Conservation (phyloP, 139 green algal genomes). For the Diplosphaera chodatii region DNA sequence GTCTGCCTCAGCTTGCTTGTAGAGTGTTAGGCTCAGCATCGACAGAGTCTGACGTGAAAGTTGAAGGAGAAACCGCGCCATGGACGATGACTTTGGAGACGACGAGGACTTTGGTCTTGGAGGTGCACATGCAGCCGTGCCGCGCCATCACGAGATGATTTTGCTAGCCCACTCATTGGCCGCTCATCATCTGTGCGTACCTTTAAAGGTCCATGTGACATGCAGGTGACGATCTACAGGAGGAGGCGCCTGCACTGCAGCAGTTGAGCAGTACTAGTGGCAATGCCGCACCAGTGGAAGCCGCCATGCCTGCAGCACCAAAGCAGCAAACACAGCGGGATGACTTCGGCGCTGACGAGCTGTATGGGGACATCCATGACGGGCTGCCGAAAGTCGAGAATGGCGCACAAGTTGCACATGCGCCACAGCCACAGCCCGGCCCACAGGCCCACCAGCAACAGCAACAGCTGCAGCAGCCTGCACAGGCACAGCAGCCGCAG, state of each 20-base stretch:
- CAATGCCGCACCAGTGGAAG: too few relatives aligned
- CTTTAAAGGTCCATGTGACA: background rate
- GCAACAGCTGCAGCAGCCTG: background rate
- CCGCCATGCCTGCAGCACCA: too few relatives aligned
- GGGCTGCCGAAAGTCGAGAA: background rate
- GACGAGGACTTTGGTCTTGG: background rate
- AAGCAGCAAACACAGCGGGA: too few relatives aligned
- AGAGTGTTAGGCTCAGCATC: too few relatives aligned
- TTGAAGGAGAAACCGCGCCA: too few relatives aligned
- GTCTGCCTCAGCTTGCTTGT: too few relatives aligned
- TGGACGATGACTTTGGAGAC: slow-evolving; percentile 2
- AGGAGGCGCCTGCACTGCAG: background rate
- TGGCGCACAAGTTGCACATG: background rate
- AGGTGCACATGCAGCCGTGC: background rate
- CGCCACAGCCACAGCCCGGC: background rate
- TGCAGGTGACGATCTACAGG: background rate
- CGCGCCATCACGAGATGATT: too few relatives aligned
- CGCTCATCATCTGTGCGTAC: too few relatives aligned
- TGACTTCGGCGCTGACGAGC: too few relatives aligned
- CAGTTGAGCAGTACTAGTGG: background rate
- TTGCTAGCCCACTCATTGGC: too few relatives aligned
- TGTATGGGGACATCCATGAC: background rate
- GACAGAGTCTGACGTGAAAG: too few relatives aligned
- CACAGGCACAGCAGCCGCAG: background rate
- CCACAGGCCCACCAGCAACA: background rate